Percentiles rank a stretch among this genome's conserved stretches.
Conservation (phyloP, 345 rosid genomes). For the Barbarea vulgaris region DNA sequence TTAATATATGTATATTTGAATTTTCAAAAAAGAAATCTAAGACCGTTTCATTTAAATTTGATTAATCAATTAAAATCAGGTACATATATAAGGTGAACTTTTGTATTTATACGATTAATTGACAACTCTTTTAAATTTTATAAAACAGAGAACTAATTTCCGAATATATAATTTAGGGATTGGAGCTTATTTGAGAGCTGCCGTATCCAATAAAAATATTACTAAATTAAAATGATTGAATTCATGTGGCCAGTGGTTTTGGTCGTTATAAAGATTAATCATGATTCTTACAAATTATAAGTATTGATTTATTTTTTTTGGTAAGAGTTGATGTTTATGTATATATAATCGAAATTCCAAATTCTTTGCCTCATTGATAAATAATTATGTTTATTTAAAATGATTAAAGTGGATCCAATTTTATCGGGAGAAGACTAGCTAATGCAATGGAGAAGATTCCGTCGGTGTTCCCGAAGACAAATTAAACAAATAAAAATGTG, state of each 20-base stretch:
- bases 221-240: not conserved
- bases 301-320: not conserved
- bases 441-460: constrained; percentile 31
- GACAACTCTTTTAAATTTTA: not conserved
- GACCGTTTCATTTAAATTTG: not conserved
- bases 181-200: not conserved
- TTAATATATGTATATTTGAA: not conserved
- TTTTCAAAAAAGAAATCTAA: not conserved
- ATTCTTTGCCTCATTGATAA: not conserved
- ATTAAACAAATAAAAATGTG: not conserved
- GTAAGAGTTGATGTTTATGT: not conserved
- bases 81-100: not conserved
- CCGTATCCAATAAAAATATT: not conserved
- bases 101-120: not conserved
- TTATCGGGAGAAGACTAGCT: constrained; percentile 24
- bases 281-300: constrained; percentile 10
- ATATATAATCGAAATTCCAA: not conserved
- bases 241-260: constrained; percentile 36
- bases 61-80: not conserved
- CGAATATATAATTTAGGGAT: not conserved
- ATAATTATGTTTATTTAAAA: not conserved
- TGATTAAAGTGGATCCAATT: constrained; percentile 34
- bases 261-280: constrained; percentile 14
- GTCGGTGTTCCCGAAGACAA: constrained; percentile 30
- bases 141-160: not conserved